Evolutionary conservation across 1,284 basidiomycete species (phyloP), one percentile per base, ranked within the genome.

Genomic region (Tilletia horrida): DNA sequence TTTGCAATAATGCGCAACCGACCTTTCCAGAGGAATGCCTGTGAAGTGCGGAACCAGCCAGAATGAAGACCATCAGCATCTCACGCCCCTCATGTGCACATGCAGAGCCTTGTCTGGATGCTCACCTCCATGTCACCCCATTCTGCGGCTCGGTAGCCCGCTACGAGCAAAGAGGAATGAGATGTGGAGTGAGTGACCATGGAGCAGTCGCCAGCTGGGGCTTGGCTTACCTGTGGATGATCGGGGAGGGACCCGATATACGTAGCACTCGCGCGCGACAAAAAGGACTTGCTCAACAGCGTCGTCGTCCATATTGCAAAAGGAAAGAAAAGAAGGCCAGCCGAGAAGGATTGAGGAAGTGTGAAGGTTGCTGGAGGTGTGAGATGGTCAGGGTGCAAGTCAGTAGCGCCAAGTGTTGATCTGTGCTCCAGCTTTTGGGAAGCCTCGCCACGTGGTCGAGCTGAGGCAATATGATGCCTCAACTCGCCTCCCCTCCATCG

Each of bases 1-100:
- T 87, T 88, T 82, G 94, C 92, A 52, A 92, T 84, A 73, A 94
- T 89, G 63, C 91, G 86, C 70, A 93, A 83, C n/a, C 92, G 86
- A 11, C 92, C 93, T 80, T 92, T 93, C 92, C 93, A 95, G 23
- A 95, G 83, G 1, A 91, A 91, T 64, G 86, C 81, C 63, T 66
- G 55, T 23, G 4, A 9, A 21, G 27, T 3, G 11, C 35, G 6
- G 35, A 40, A 40, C 4, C 35, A 40, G 35, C 35, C 6, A 40
- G 35, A 40, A 11, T 4, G 35, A 40, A 63, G 3, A 27, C 18
- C 9, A 14, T 8, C 11, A 9, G 3, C 52, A 57, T 3, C 25
- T 6, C 16, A 9, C 52, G 27, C 21, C 6, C 35, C 35, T 40
- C 6, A 40, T 11, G 35, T 11, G 35, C 35, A 11, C 6, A 6